Conservation (phyloP, 2,329 filamentous ascomycete species). For the Fusarium chlamydosporum region DNA sequence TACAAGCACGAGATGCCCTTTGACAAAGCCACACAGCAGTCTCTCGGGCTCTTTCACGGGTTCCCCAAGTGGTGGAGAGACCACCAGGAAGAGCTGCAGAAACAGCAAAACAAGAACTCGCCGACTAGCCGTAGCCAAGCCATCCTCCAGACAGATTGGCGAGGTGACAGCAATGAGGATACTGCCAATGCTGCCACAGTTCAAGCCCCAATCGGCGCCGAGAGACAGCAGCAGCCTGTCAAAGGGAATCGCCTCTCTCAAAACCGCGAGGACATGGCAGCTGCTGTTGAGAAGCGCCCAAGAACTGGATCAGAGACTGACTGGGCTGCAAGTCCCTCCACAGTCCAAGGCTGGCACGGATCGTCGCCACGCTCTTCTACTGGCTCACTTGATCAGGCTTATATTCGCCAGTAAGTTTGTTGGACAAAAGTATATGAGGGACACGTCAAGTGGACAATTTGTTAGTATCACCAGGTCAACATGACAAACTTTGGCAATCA, state of each 20-base stretch:
- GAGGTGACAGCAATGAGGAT: conserved; percentile 26
- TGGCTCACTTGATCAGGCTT: conserved; percentile 23
- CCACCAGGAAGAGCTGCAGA: conserved; percentile 62
- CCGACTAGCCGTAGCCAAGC: conserved; percentile 5
- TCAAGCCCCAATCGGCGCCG: conserved; percentile 39
- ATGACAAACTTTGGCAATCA: neutral
- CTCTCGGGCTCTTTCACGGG: conserved; percentile 78
- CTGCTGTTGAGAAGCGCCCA: conserved; percentile 51
- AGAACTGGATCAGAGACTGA: conserved; percentile 50
- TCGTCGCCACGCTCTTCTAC: conserved; percentile 33
- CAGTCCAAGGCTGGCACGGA: conserved; percentile 28
- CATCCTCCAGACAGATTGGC: conserved; percentile 32
- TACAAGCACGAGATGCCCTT: conserved; percentile 93
- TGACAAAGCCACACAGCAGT: conserved; percentile 74
- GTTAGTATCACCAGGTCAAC: neutral
- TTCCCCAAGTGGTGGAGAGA: conserved; percentile 73
- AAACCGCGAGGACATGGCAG: conserved; percentile 50
- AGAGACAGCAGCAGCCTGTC: conserved; percentile 25
- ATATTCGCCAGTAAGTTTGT: conserved; percentile 10
- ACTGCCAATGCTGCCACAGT: neutral
- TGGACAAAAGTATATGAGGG: conserved; percentile 15
- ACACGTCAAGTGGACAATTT: neutral
- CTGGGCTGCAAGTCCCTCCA: conserved; percentile 27
- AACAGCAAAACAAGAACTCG: conserved; percentile 27
- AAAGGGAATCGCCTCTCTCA: conserved; percentile 19